Evolutionary conservation across 129 eudicot species (phyloP).

Genomic region (Chrysanthemum makinoi): DNA sequence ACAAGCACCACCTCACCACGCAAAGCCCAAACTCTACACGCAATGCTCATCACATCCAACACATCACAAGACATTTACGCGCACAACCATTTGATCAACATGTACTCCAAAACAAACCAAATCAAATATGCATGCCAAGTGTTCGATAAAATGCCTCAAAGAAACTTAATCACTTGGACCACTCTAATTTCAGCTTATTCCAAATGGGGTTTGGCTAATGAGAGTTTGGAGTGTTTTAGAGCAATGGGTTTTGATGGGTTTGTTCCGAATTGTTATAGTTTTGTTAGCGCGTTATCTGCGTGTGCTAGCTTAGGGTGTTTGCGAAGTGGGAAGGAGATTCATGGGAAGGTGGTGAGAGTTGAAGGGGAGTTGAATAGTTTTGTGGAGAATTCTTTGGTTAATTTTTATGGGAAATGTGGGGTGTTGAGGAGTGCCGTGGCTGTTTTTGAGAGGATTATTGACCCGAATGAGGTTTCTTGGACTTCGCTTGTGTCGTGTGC

Average conservation of each 20-base stretch:
- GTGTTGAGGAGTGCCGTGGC: slow-evolving; percentile 40
- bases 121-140: slow-evolving; percentile 45
- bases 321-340: slow-evolving; percentile 59
- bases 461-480: slow-evolving; percentile 60
- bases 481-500: slow-evolving; percentile 53
- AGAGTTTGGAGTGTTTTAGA: slow-evolving; percentile 44
- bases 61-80: slow-evolving; percentile 46
- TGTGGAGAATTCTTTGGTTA: slow-evolving; percentile 60
- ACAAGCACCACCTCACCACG: slow-evolving; percentile 29
- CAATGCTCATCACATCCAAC: slow-evolving; percentile 46
- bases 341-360: slow-evolving; percentile 41
- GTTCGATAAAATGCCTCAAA: slow-evolving; percentile 64
- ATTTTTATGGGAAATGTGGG: slow-evolving; percentile 78
- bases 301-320: slow-evolving; percentile 41
- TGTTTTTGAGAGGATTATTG: slow-evolving; percentile 49
- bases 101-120: slow-evolving; percentile 44
- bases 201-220: slow-evolving; percentile 37
- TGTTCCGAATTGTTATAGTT: slow-evolving; percentile 53
- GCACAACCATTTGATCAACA: slow-evolving; percentile 55
- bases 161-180: slow-evolving; percentile 72
- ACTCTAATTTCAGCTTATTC: slow-evolving; percentile 53
- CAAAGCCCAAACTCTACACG: slow-evolving; percentile 53
- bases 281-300: slow-evolving; percentile 57
- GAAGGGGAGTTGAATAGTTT: slow-evolving; percentile 44
- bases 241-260: slow-evolving; percentile 52